A percentile compares a stretch with the other conserved stretches of the same genome.
Evolutionary conservation across 371 early-diverging fungal species (phyloP).

Genomic region (Saksenaea vasiformis): DNA sequence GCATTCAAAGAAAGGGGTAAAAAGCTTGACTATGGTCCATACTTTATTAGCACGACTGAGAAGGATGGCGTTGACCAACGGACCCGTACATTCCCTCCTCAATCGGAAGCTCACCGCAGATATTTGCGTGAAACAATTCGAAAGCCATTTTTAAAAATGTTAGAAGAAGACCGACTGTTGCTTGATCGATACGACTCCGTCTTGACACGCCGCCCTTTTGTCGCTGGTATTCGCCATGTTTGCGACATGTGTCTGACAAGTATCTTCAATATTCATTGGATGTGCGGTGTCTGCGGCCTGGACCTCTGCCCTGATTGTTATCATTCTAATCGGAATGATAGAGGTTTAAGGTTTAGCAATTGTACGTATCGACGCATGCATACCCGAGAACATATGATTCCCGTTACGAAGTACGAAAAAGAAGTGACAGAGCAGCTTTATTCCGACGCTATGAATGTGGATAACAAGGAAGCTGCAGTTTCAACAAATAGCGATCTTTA

Average conservation of each 20-base stretch:
- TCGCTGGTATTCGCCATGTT: constrained; percentile 30
- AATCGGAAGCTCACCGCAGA: constrained; percentile 1
- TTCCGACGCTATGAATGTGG: constrained; percentile 5
- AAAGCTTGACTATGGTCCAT: constrained; percentile 3
- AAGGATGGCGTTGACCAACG: constrained; percentile 3
- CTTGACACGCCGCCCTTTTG: constrained; percentile 9
- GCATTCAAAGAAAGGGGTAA: background rate
- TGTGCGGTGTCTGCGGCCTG: constrained; percentile 55
- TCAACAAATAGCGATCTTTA: background rate
- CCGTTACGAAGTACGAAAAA: constrained; percentile 24
- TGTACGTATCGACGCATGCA: constrained; percentile 26
- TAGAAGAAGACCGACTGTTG: constrained; percentile 6
- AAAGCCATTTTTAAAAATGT: background rate
- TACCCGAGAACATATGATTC: constrained; percentile 38
- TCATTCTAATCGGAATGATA: constrained; percentile 24
- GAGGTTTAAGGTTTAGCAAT: background rate
- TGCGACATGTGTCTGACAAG: constrained; percentile 56
- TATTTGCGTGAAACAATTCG: constrained; percentile 5
- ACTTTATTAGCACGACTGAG: constrained; percentile 8
- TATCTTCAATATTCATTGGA: constrained; percentile 48
- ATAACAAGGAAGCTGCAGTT: background rate
- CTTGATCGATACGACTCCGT: background rate
- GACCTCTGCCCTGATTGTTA: constrained; percentile 63
- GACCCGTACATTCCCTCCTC: background rate
- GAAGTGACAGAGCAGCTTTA: constrained; percentile 19